Evolutionary conservation across 1,284 basidiomycete species (phyloP), one percentile per base, ranked within the genome.

Genomic region (Tylopilus sp.): DNA sequence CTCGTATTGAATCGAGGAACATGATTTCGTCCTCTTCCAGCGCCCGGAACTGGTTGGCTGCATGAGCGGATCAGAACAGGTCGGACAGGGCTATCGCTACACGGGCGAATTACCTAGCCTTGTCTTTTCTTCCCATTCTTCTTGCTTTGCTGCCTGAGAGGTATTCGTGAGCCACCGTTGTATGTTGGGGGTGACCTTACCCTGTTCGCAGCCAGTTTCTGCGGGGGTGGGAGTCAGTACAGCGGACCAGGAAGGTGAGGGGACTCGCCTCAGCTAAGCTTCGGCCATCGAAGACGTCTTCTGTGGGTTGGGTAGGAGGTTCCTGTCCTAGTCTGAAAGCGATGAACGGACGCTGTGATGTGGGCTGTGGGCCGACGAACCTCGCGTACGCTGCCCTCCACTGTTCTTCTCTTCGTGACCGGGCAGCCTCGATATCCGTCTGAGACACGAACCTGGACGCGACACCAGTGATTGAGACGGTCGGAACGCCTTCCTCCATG

Each of bases 331-430:
- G 74, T 61, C 80, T 91, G 68, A 36, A 59, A 34, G 49, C 47
- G 37, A 46, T 64, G 43, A 51, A 31, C 29, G 7, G 36, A 41
- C 44, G 37, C 49, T 38, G 47, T 46, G 41, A 40, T 23, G 29
- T 19, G 40, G 21, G 46, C 16, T 19, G 12, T 25, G 30, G 21
- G 21, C 55, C 21, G 48, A 67, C 70, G 47, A 57, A 88, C 90
- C 92, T 80, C 35, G 86, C 92, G 70, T 96, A 97, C 13, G 93
- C 93, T 12, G 89, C 92, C 63, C 85, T 89, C 90, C 93, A 95
- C 63, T 95, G 89, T 60, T 90, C 86, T 25, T 95, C 89, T 53
- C 84, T 76, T 37, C 81, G 75, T 10, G 79, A 75, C 55, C 84
- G 87, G 21, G 90, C 90, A 26, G 81, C 77, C 42, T 94, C 91